phyloP scores from a whole-genome alignment of 371 early-diverging fungal genomes.

The Syncephalastrum contaminatum region DNA sequence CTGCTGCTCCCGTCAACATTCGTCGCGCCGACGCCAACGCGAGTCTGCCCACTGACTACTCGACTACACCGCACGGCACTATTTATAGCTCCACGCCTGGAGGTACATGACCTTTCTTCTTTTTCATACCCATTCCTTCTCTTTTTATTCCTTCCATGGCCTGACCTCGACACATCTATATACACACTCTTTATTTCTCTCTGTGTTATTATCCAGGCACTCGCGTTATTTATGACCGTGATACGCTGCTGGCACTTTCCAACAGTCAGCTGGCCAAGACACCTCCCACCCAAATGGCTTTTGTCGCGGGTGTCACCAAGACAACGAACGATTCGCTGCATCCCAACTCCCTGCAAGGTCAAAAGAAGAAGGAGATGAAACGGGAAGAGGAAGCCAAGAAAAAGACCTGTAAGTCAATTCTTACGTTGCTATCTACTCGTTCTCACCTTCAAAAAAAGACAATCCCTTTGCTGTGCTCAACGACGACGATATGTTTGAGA shows the following conservation, averaged over 20 bases:
- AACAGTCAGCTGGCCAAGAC: slow-evolving; percentile 65
- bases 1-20: slow-evolving; percentile 46
- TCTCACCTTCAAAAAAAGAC: slow-evolving; percentile 10
- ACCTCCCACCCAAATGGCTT: slow-evolving; percentile 60
- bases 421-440: too few relatives aligned
- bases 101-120: slow-evolving; percentile 34
- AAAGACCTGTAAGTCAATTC: too few relatives aligned
- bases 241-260: slow-evolving; percentile 60
- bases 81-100: slow-evolving; percentile 63
- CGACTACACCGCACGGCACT: slow-evolving; percentile 60
- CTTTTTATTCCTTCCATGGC: background rate
- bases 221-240: slow-evolving; percentile 67
- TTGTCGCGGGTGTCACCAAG: slow-evolving; percentile 65
- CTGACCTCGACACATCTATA: background rate
- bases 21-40: slow-evolving; percentile 52
- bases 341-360: slow-evolving; percentile 13
- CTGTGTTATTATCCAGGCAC: slow-evolving; percentile 38
- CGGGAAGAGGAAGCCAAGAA: slow-evolving; percentile 3
- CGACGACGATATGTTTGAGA: slow-evolving; percentile 25
- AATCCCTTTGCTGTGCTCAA: slow-evolving; percentile 43
- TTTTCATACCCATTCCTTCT: background rate
- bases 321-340: slow-evolving; percentile 9
- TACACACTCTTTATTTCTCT: background rate
- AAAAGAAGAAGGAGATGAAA: slow-evolving; percentile 31
- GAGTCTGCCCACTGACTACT: slow-evolving; percentile 53